These are phyloP conservation scores for Fusarium dimerum DNA, from an alignment of 2,329 filamentous ascomycete species.

Conservation along the genomic window DNA sequence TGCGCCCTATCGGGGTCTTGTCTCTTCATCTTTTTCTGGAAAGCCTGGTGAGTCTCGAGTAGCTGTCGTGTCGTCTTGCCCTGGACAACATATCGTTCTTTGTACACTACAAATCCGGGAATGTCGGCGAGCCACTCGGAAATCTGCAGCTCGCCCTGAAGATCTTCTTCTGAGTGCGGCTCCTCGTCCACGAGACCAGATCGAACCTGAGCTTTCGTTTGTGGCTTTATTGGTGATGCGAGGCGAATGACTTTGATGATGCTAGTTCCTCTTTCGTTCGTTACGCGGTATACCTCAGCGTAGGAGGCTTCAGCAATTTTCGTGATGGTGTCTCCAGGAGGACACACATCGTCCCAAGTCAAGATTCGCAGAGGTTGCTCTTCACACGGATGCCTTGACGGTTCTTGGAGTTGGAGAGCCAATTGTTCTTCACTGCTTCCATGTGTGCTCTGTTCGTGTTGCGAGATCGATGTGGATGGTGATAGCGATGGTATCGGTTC, in stretches of 20 bases:
- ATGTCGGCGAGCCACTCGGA: slow-evolving; percentile 66
- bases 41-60: slow-evolving; percentile 60
- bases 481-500: neutral
- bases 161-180: slow-evolving; percentile 54
- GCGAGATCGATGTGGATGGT: neutral
- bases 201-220: slow-evolving; percentile 57
- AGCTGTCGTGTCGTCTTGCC: slow-evolving; percentile 56
- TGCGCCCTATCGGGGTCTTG: slow-evolving; percentile 58
- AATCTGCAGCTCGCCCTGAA: slow-evolving; percentile 61
- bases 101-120: slow-evolving; percentile 66
- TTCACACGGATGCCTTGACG: slow-evolving; percentile 16
- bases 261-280: slow-evolving; percentile 59
- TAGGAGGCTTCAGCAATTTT: slow-evolving; percentile 70
- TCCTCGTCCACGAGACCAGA: slow-evolving; percentile 60
- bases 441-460: neutral
- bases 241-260: slow-evolving; percentile 67
- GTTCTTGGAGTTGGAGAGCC: slow-evolving; percentile 2
- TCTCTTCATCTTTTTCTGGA: slow-evolving; percentile 55
- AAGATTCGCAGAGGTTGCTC: slow-evolving; percentile 43
- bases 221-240: slow-evolving; percentile 56
- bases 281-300: slow-evolving; percentile 65
- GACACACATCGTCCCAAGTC: slow-evolving; percentile 60
- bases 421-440: slow-evolving; percentile 5
- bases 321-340: slow-evolving; percentile 51
- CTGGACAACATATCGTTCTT: slow-evolving; percentile 61